These are phyloP conservation scores for Calocera cornea DNA, from an alignment of 768 basidiomycete species.

Conservation along the genomic window DNA sequence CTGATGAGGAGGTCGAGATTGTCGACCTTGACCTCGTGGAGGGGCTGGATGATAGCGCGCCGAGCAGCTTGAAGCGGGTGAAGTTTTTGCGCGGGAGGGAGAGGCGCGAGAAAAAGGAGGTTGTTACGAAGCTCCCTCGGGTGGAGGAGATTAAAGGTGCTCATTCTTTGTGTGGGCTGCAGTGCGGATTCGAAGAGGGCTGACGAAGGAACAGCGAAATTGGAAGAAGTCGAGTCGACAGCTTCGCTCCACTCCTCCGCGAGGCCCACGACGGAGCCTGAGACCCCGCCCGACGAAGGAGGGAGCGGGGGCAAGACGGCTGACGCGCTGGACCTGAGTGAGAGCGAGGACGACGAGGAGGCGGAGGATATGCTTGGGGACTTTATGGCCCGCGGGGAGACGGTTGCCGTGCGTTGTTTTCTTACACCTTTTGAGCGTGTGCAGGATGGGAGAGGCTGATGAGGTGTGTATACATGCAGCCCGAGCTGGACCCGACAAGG, in stretches of 20 bases:
- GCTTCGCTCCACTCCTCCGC: constrained; percentile 6
- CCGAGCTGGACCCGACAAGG: background rate
- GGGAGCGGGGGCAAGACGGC: constrained; percentile 16
- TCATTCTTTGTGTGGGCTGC: background rate
- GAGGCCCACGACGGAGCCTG: constrained; percentile 7
- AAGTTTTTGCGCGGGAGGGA: constrained; percentile 27
- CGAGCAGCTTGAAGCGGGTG: constrained; percentile 52
- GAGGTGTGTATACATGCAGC: no score
- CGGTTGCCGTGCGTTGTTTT: constrained; percentile 33
- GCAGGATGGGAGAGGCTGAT: no score
- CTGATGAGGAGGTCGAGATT: constrained; percentile 79
- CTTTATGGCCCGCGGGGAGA: constrained; percentile 34
- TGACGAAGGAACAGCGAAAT: background rate
- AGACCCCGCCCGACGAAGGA: constrained; percentile 23
- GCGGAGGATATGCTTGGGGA: constrained; percentile 64
- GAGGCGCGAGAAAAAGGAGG: constrained; percentile 37
- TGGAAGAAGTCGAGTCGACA: constrained; percentile 6
- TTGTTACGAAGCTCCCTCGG: constrained; percentile 21
- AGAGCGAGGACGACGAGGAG: constrained; percentile 66
- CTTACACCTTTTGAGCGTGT: no score
- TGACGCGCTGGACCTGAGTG: constrained; percentile 55
- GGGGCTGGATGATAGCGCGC: constrained; percentile 81
- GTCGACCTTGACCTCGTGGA: constrained; percentile 67
- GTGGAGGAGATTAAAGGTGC: constrained; percentile 26
- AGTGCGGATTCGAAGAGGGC: no score